These are phyloP conservation scores for Rhodotorula glutinis DNA, from an alignment of 1,284 basidiomycete species.

Conservation along the genomic window DNA sequence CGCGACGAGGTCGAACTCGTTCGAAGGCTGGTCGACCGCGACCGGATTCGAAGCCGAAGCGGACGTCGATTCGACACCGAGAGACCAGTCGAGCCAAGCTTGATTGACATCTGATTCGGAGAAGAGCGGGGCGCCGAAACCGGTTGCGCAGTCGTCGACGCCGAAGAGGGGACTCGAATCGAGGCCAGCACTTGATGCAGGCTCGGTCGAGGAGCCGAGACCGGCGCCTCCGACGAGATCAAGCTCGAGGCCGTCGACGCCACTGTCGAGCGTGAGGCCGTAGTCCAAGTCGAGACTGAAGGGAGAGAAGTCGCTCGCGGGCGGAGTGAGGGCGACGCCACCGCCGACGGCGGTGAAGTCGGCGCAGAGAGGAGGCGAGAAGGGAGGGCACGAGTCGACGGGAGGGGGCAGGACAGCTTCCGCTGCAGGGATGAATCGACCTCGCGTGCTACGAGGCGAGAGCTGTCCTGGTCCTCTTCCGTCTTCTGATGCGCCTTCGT, in stretches of 20 bases:
- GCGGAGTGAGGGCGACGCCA: not conserved
- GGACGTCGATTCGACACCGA: not conserved
- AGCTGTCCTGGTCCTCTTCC: conserved; percentile 17
- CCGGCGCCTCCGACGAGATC: not conserved
- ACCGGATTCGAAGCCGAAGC: not conserved
- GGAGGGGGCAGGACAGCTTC: conserved; percentile 24
- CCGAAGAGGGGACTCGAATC: conserved; percentile 15
- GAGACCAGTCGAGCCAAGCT: conserved; percentile 32
- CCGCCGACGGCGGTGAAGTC: conserved; percentile 2
- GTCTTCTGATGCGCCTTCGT: not conserved
- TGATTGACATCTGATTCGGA: conserved; percentile 10
- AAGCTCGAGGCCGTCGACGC: not conserved
- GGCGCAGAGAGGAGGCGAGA: not conserved
- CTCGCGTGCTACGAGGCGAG: conserved; percentile 40
- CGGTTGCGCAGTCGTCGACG: not conserved
- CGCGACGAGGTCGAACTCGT: conserved; percentile 26
- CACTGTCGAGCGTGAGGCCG: not conserved
- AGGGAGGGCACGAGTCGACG: conserved; percentile 1
- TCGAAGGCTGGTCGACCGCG: not conserved
- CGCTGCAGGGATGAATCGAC: conserved; percentile 37
- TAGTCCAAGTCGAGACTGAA: not conserved
- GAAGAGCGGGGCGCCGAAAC: not conserved
- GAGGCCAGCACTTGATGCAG: conserved; percentile 33
- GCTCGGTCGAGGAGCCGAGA: not conserved
- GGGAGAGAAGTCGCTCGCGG: conserved; percentile 1